These are phyloP conservation scores for Jatropha curcas DNA, from an alignment of 345 rosid species.

Conservation along the genomic window DNA sequence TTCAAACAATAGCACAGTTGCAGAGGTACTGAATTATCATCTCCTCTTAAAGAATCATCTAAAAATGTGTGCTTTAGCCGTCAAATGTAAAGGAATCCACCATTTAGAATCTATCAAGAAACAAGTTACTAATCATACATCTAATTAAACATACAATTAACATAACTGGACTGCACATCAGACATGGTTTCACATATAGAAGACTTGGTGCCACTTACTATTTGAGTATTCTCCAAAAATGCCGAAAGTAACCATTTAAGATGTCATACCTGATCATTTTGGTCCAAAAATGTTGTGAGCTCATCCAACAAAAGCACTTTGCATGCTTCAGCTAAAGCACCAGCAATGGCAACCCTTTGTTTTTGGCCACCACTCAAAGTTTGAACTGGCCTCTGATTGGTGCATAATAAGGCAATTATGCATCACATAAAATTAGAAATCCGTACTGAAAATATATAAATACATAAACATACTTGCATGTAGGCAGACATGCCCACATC, in stretches of 20 bases:
- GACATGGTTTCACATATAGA: too few species aligned
- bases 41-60: too few species aligned
- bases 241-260: neutral
- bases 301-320: constrained; percentile 83
- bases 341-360: constrained; percentile 92
- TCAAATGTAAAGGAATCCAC: too few species aligned
- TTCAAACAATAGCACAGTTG: too few species aligned
- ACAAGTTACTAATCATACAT: too few species aligned
- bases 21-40: neutral
- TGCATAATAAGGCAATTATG: constrained; percentile 11
- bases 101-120: too few species aligned
- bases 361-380: constrained; percentile 98
- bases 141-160: too few species aligned
- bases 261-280: constrained; percentile 67
- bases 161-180: too few species aligned
- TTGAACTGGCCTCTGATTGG: constrained; percentile 82
- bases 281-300: constrained; percentile 90
- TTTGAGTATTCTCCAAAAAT: neutral
- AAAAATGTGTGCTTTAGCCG: too few species aligned
- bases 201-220: too few species aligned
- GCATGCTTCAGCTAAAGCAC: constrained; percentile 96
- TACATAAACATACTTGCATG: constrained; percentile 41
- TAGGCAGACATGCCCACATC: constrained; percentile 80
- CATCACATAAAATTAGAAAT: neutral
- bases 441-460: neutral